phyloP scores from a whole-genome alignment of 345 rosid genomes.

The Melaleuca alternifolia region DNA sequence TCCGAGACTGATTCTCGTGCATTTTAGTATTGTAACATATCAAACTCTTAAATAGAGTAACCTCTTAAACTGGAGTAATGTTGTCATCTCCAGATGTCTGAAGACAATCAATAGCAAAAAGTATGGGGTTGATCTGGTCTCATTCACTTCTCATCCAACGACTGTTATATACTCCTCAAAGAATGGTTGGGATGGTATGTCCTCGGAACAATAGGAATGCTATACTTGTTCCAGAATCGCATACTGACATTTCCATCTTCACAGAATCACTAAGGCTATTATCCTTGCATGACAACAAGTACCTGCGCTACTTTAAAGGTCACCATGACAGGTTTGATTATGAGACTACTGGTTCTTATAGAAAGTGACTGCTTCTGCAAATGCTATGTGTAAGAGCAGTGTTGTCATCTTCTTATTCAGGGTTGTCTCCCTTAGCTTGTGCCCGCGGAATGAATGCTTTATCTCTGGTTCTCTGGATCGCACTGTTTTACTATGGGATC shows the following conservation, averaged over 20 bases:
- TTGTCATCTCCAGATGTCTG: conserved; percentile 50
- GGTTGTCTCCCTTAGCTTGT: conserved; percentile 91
- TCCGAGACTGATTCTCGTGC: background rate
- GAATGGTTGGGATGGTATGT: conserved; percentile 98
- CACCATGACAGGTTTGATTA: conserved; percentile 88
- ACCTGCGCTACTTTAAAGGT: conserved; percentile 92
- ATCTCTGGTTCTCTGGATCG: conserved; percentile 95
- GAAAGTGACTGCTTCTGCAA: background rate
- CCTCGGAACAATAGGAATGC: background rate
- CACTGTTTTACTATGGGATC: conserved; percentile 97
- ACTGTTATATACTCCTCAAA: conserved; percentile 93
- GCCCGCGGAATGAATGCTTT: conserved; percentile 77
- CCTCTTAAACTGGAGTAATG: background rate
- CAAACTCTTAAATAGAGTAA: background rate
- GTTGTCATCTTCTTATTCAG: conserved; percentile 17
- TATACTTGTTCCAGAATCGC: background rate
- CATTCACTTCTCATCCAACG: conserved; percentile 59
- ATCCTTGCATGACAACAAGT: conserved; percentile 91
- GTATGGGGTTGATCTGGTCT: conserved; percentile 94
- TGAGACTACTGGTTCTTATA: background rate
- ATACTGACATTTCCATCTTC: background rate
- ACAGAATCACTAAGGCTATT: conserved; percentile 86
- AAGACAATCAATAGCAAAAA: conserved; percentile 76
- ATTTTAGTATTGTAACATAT: background rate
- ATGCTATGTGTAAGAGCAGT: background rate